Percentiles rank a stretch among this genome's conserved stretches.
Conservation (phyloP, 805 yeast species). For the Kuraishia piskuri region DNA sequence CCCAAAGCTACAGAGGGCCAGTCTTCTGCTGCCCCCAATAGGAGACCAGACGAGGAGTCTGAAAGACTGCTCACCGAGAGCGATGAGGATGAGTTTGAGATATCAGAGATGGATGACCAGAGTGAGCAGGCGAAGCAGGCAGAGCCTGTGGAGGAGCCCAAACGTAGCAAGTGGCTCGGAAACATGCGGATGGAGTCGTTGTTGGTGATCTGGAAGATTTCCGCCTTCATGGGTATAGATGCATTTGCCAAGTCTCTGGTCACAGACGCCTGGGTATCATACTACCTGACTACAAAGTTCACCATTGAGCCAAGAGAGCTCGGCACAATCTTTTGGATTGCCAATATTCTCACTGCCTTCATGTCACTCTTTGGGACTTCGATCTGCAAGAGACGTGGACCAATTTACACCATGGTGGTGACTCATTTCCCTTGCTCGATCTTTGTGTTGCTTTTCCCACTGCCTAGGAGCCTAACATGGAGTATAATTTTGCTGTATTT, state of each 20-base stretch:
- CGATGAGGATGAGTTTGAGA: conserved; percentile 3
- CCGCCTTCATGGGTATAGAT: conserved; percentile 31
- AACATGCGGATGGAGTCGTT: not conserved
- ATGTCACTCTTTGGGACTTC: conserved; percentile 33
- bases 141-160: not conserved
- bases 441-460: conserved; percentile 28
- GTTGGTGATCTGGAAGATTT: conserved; percentile 20
- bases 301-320: conserved; percentile 23
- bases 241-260: conserved; percentile 34
- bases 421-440: conserved; percentile 36
- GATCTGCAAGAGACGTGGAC: conserved; percentile 33
- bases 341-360: conserved; percentile 29
- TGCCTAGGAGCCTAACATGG: conserved; percentile 23
- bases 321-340: conserved; percentile 31
- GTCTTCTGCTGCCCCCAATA: conserved; percentile 1
- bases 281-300: conserved; percentile 30
- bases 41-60: conserved; percentile 2
- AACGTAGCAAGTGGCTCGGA: not conserved
- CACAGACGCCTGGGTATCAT: conserved; percentile 38
- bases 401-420: conserved; percentile 34
- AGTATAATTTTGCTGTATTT: conserved; percentile 25
- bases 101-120: not conserved
- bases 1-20: not conserved
- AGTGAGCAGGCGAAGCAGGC: not conserved
- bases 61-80: conserved; percentile 1